phyloP scores from a whole-genome alignment of 2,329 filamentous ascomycete species.

The Penicillium sclerotigenum region DNA sequence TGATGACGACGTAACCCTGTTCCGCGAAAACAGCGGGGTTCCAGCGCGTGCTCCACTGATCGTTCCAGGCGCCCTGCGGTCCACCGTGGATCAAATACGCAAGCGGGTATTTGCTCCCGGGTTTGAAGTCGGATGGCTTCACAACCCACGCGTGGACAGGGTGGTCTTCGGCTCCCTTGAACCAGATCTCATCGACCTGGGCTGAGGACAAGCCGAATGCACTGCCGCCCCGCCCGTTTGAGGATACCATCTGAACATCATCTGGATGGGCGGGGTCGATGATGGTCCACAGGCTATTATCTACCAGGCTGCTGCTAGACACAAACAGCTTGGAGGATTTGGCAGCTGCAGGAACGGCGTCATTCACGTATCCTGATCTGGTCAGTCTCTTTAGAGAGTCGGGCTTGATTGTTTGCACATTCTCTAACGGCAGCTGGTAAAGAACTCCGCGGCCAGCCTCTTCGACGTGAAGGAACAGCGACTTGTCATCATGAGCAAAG shows the following conservation, averaged over 20 bases:
- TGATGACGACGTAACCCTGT: conserved; percentile 59
- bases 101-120: conserved; percentile 50
- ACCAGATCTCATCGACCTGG: conserved; percentile 48
- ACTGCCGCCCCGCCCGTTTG: conserved; percentile 35
- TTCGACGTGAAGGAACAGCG: conserved; percentile 42
- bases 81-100: conserved; percentile 56
- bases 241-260: conserved; percentile 37
- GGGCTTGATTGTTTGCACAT: conserved; percentile 29
- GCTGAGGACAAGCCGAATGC: conserved; percentile 42
- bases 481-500: conserved; percentile 43
- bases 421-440: conserved; percentile 39
- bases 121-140: conserved; percentile 47
- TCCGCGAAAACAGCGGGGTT: conserved; percentile 58
- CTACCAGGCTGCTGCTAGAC: conserved; percentile 44
- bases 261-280: conserved; percentile 35
- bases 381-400: conserved; percentile 39
- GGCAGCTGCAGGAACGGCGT: conserved; percentile 35
- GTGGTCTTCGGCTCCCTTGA: conserved; percentile 44
- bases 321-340: conserved; percentile 41
- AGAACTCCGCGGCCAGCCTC: conserved; percentile 43
- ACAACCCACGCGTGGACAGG: conserved; percentile 48
- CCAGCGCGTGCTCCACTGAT: conserved; percentile 55
- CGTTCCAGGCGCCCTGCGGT: conserved; percentile 51
- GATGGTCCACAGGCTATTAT: conserved; percentile 45
- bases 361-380: conserved; percentile 41